These are phyloP conservation scores for Fusarium sp. DNA, from an alignment of 2,329 filamentous ascomycete genomes.

Conservation along the genomic window DNA sequence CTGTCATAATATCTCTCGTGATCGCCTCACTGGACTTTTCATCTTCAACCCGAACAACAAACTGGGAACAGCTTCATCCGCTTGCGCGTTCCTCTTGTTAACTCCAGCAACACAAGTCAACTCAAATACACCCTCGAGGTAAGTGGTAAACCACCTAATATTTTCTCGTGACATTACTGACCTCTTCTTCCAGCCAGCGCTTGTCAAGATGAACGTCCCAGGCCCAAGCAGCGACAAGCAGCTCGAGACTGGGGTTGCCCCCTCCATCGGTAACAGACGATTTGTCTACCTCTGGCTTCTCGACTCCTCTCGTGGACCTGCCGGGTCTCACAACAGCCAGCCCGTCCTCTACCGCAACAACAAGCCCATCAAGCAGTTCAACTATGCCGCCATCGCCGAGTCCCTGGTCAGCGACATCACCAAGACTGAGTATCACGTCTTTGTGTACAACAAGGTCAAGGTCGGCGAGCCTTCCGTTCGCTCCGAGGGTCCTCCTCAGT, in stretches of 20 bases:
- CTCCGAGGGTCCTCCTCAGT: conserved; percentile 4
- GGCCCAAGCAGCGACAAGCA: neutral
- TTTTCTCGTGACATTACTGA: neutral
- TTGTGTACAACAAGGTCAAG: conserved; percentile 18
- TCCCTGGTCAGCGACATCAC: conserved; percentile 23
- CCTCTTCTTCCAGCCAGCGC: neutral
- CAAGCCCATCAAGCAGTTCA: neutral
- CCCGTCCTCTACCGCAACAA: neutral
- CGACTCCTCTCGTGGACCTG: neutral
- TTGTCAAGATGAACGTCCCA: neutral
- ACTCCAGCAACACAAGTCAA: neutral
- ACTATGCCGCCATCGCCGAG: conserved; percentile 10
- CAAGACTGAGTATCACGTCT: conserved; percentile 14
- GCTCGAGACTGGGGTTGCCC: neutral
- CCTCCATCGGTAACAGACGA: neutral
- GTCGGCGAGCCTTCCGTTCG: neutral
- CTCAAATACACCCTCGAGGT: neutral
- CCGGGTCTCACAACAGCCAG: neutral
- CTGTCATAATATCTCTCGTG: neutral
- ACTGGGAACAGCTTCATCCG: neutral
- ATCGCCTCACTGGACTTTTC: neutral
- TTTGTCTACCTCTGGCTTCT: neutral
- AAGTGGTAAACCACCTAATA: neutral
- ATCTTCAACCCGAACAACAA: neutral
- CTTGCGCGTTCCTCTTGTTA: neutral